A percentile compares a stretch with the other conserved stretches of the same genome.
Evolutionary conservation across 108 stramenopile species (phyloP).

Genomic region (Schizochytrium sp.): DNA sequence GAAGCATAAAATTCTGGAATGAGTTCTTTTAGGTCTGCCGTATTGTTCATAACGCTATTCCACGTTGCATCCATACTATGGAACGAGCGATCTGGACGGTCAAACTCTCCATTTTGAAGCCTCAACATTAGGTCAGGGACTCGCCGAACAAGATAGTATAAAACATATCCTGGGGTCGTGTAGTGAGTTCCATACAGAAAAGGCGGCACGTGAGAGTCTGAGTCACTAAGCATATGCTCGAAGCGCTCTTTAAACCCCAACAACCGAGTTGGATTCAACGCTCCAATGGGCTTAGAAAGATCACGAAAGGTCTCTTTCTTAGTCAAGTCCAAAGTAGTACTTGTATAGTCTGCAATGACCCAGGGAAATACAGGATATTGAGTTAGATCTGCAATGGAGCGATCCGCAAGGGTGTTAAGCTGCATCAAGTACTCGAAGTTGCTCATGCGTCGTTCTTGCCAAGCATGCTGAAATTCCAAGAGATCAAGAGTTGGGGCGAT

Average conservation of each 20-base stretch:
- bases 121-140: slow-evolving; percentile 98
- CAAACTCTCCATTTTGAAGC: slow-evolving; percentile 97
- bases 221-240: slow-evolving; percentile 64
- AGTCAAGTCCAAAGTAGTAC: slow-evolving; percentile 79
- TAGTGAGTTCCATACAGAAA: slow-evolving; percentile 97
- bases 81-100: slow-evolving; percentile 95
- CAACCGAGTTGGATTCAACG: slow-evolving; percentile 67
- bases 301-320: slow-evolving; percentile 77
- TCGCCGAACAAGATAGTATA: slow-evolving; percentile 92
- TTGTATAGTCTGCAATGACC: slow-evolving; percentile 88
- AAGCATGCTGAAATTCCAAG: slow-evolving; percentile 38
- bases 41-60: slow-evolving; percentile 84
- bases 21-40: slow-evolving; percentile 97
- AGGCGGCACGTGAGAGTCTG: slow-evolving; percentile 72
- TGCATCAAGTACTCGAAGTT: slow-evolving; percentile 95
- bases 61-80: slow-evolving; percentile 82
- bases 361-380: slow-evolving; percentile 99
- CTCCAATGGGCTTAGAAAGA: slow-evolving; percentile 76
- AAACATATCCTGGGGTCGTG: slow-evolving; percentile 95
- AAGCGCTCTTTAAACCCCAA: slow-evolving; percentile 65
- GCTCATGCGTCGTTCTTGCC: slow-evolving; percentile 73
- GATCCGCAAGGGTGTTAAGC: slow-evolving; percentile 92
- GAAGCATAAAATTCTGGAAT: slow-evolving; percentile 92
- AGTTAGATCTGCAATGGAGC: slow-evolving; percentile 91
- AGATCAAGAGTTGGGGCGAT: neutral